These are phyloP conservation scores for Cyathus striatus DNA, from an alignment of 768 basidiomycete species.

Conservation along the genomic window DNA sequence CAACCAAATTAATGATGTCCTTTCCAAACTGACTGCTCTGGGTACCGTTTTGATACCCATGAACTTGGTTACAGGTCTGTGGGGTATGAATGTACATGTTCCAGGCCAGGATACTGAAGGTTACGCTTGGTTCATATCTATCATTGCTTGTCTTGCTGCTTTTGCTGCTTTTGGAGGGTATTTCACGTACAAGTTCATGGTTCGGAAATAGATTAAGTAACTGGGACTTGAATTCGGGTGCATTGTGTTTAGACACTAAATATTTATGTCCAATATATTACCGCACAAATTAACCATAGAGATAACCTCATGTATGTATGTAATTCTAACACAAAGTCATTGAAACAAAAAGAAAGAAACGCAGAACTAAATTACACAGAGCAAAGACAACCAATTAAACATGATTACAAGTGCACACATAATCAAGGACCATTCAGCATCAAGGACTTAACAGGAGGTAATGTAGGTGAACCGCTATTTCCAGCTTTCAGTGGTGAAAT, in stretches of 20 bases:
- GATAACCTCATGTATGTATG: constrained; percentile 4
- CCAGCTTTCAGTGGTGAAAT: constrained; percentile 21
- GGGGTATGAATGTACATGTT: constrained; percentile 99
- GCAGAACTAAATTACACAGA: constrained; percentile 1
- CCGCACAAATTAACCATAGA: constrained; percentile 1
- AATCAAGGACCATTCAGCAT: constrained; percentile 6
- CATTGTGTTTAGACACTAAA: too few species aligned
- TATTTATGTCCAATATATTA: constrained; percentile 1
- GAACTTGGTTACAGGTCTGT: constrained; percentile 87
- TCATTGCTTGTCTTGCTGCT: constrained; percentile 72
- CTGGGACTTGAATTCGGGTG: too few species aligned
- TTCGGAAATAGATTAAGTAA: constrained; percentile 22
- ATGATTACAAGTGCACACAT: constrained; percentile 4
- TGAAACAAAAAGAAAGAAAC: constrained; percentile 1
- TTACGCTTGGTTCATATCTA: constrained; percentile 83
- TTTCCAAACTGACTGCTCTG: constrained; percentile 93
- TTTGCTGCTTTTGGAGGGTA: constrained; percentile 83
- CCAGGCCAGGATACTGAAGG: constrained; percentile 73
- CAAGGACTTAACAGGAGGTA: constrained; percentile 17
- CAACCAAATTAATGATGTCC: constrained; percentile 99
- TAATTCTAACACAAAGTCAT: constrained; percentile 3
- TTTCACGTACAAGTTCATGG: constrained; percentile 75
- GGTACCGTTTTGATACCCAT: constrained; percentile 97
- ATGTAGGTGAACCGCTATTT: constrained; percentile 16
- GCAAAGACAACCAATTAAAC: constrained; percentile 1